These are phyloP conservation scores for Neurospora sp. DNA, from an alignment of 495 filamentous ascomycete species.

Conservation along the genomic window DNA sequence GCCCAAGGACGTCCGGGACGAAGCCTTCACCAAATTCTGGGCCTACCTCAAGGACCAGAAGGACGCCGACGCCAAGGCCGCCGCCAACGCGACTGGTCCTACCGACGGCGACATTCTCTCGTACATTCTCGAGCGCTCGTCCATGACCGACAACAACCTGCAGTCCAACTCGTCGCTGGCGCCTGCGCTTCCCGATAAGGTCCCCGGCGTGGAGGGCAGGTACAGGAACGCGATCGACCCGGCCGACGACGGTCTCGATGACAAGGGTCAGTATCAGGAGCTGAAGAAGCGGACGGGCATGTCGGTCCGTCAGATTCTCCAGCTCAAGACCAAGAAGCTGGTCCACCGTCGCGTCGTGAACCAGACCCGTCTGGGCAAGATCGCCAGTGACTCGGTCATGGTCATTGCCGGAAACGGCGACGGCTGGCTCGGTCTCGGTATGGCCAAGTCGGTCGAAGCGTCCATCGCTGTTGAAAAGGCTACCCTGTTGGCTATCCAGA, in stretches of 20 bases:
- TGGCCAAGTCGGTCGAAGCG: conserved; percentile 73
- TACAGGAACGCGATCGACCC: conserved; percentile 40
- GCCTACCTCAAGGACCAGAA: conserved; percentile 31
- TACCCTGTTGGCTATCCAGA: conserved; percentile 64
- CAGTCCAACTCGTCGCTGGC: conserved; percentile 31
- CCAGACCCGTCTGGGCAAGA: conserved; percentile 93
- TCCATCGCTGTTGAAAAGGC: conserved; percentile 56
- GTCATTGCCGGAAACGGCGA: conserved; percentile 75
- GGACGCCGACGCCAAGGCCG: conserved; percentile 32
- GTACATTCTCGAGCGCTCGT: conserved; percentile 32
- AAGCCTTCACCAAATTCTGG: conserved; percentile 22
- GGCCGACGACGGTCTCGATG: conserved; percentile 32
- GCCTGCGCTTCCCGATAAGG: conserved; percentile 31
- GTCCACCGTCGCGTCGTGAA: conserved; percentile 69
- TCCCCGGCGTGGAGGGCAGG: conserved; percentile 32
- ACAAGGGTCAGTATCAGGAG: conserved; percentile 30
- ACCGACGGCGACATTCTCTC: conserved; percentile 29
- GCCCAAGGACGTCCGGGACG: conserved; percentile 16
- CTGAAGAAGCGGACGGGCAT: conserved; percentile 65
- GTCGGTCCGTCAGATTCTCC: conserved; percentile 42
- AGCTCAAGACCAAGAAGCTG: conserved; percentile 51
- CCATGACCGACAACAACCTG: conserved; percentile 24
- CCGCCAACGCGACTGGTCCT: conserved; percentile 36
- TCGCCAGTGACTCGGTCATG: conserved; percentile 57
- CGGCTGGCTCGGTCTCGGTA: conserved; percentile 78